Percentiles rank a stretch among this genome's conserved stretches.
Evolutionary conservation across 768 basidiomycete species (phyloP).

Genomic region (Mrakia blollopis): DNA sequence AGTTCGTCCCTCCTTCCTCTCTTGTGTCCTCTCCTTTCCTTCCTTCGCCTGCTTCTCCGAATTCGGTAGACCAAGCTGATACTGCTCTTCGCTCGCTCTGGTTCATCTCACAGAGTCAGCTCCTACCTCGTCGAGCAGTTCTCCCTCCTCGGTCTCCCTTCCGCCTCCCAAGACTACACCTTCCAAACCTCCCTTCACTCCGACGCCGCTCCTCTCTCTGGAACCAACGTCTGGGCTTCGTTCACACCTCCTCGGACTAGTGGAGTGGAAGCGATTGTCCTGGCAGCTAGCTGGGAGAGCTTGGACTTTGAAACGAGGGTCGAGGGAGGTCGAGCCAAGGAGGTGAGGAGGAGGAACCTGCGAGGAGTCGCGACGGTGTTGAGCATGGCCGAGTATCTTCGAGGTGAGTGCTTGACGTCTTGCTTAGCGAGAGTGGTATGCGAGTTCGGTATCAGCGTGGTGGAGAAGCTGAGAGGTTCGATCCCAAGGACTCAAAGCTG

Average conservation of each 20-base stretch:
- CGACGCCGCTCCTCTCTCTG: slow-evolving; percentile 45
- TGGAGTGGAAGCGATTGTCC: slow-evolving; percentile 86
- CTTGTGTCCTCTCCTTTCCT: not conserved
- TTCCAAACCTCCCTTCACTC: slow-evolving; percentile 49
- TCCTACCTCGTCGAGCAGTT: slow-evolving; percentile 61
- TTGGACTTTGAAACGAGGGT: slow-evolving; percentile 36
- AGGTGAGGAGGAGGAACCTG: slow-evolving; percentile 55
- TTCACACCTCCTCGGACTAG: slow-evolving; percentile 79
- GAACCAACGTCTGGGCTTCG: slow-evolving; percentile 77
- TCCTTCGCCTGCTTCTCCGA: too few species aligned
- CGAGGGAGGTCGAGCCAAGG: not conserved
- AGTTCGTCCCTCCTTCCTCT: slow-evolving; percentile 54
- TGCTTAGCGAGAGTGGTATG: too few species aligned
- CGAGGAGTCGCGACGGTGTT: slow-evolving; percentile 82
- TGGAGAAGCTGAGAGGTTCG: too few species aligned
- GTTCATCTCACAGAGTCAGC: slow-evolving; percentile 61
- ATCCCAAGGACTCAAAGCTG: not conserved
- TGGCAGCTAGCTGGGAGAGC: slow-evolving; percentile 87
- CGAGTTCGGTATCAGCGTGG: too few species aligned
- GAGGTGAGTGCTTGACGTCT: slow-evolving; percentile 53
- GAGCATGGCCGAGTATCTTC: slow-evolving; percentile 74
- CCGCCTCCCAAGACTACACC: slow-evolving; percentile 64
- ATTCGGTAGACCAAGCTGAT: not conserved
- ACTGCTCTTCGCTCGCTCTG: not conserved
- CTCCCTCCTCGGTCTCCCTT: slow-evolving; percentile 63